Evolutionary conservation across 441 rosid species (phyloP), one percentile per base, ranked within the genome.

Genomic region (Euphorbia celastroides): DNA sequence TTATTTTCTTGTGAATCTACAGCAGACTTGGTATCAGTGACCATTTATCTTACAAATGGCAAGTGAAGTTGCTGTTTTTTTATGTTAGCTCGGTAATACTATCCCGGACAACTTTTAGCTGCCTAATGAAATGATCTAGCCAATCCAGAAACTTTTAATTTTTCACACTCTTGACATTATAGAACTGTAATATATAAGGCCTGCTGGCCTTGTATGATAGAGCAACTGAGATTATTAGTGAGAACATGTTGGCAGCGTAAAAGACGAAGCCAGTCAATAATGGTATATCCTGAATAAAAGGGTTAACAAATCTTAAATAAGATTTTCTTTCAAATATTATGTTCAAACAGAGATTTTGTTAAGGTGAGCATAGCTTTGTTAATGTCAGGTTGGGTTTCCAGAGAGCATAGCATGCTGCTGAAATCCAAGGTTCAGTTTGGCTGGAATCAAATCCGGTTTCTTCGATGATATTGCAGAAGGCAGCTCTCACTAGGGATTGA

Each of bases 311-410:
- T 25, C 11, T 6, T 13, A 38, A 12, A 31, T 25, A 42, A 5
- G 25, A 1, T n/a, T 36, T 10, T 50, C 64, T 60, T 27, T 20
- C 31, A 61, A 16, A 19, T 25, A 11, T 55, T 36, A 34, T 14
- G 3, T 55, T 65, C 16, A 48, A 34, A 22, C 42, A 31, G n/a
- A n/a, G 41, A 3, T 4, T 28, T 5, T 38, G 38, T 57, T 3
- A 25, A 56, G 19, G 56, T 55, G 14, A 36, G n/a, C 65, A 34
- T 52, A 56, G 51, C 57, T 51, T 71, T 69, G 42, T 59, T 57
- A 36, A 51, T 80, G 71, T 75, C 80, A 73, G 78, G 72, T 63
- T 38, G 59, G 42, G 65, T 22, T 55, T 51, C 75, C 34, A 60
- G 60, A 41, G 71, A 58, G 22, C 34, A 26, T 41, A 9, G 25